Evolutionary conservation across 805 yeast genomes (phyloP).

Genomic region (Suhomyces tanzawaensis): DNA sequence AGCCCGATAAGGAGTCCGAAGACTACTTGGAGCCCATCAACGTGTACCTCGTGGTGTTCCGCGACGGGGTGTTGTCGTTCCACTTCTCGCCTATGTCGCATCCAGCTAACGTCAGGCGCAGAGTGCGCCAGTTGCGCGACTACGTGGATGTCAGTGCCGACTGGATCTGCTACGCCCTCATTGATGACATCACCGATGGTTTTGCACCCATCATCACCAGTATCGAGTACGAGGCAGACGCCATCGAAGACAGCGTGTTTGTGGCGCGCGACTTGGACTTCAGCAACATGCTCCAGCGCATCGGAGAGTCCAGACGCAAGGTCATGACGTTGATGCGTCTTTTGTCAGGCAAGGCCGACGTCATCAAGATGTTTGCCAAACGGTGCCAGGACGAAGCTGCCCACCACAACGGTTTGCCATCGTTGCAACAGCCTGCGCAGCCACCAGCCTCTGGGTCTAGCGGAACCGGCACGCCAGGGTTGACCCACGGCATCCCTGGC

Average conservation of each 20-base stretch:
- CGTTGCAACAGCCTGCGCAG: slow-evolving; percentile 1
- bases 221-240: slow-evolving; percentile 29
- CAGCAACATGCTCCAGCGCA: slow-evolving; percentile 22
- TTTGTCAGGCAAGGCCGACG: slow-evolving; percentile 29
- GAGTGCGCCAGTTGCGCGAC: slow-evolving; percentile 30
- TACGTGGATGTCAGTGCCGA: slow-evolving; percentile 30
- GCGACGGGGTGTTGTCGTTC: slow-evolving; percentile 29
- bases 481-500: background rate
- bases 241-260: slow-evolving; percentile 27
- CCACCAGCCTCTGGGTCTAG: background rate
- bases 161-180: slow-evolving; percentile 31
- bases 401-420: slow-evolving; percentile 9
- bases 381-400: slow-evolving; percentile 27
- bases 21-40: slow-evolving; percentile 32
- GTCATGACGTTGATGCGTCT: slow-evolving; percentile 31
- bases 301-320: slow-evolving; percentile 27
- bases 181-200: slow-evolving; percentile 31
- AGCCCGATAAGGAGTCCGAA: slow-evolving; percentile 54
- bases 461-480: background rate
- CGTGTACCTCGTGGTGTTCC: slow-evolving; percentile 27
- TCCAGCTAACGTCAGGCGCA: slow-evolving; percentile 28
- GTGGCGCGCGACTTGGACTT: slow-evolving; percentile 22
- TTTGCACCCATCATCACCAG: slow-evolving; percentile 30
- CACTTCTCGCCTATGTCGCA: slow-evolving; percentile 28
- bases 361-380: slow-evolving; percentile 29